Evolutionary conservation across 805 yeast species (phyloP).

Genomic region (Candida arabinofermentans): DNA sequence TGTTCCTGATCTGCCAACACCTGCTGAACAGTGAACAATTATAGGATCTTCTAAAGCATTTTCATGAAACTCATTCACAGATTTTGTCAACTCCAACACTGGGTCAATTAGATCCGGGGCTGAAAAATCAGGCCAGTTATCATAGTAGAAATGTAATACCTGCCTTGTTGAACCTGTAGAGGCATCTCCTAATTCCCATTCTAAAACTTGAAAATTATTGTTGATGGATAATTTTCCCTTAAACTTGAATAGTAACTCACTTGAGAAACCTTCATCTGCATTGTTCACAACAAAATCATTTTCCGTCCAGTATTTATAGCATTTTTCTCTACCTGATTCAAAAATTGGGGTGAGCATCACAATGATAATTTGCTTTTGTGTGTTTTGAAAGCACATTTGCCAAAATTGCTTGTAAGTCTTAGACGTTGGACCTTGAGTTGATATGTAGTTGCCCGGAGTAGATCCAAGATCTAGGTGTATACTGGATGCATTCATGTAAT

Average conservation of each 20-base stretch:
- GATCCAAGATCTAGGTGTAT: conserved; percentile 20
- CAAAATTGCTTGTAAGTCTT: conserved; percentile 43
- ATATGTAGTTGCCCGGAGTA: conserved; percentile 44
- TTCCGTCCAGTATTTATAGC: conserved; percentile 37
- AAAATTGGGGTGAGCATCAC: conserved; percentile 72
- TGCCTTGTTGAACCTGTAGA: conserved; percentile 4
- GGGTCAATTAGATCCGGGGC: conserved; percentile 35
- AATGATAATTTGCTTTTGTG: conserved; percentile 37
- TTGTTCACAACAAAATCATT: conserved; percentile 5
- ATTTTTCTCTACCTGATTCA: conserved; percentile 38
- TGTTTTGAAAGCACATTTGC: conserved; percentile 34
- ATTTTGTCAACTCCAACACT: conserved; percentile 21
- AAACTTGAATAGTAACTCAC: conserved; percentile 9
- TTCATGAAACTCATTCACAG: conserved; percentile 8
- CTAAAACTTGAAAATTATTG: conserved; percentile 8
- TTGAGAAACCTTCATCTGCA: conserved; percentile 4
- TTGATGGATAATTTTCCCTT: conserved; percentile 1
- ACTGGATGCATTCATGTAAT: conserved; percentile 37
- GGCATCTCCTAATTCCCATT: conserved; percentile 15
- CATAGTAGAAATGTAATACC: conserved; percentile 36
- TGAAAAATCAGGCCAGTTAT: conserved; percentile 42
- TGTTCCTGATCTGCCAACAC: conserved; percentile 57
- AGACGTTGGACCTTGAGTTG: conserved; percentile 63
- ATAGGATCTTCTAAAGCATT: conserved; percentile 17
- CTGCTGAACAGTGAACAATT: conserved; percentile 56